A percentile compares a stretch with the other conserved stretches of the same genome.
These are phyloP conservation scores for Candida koratica DNA, from an alignment of 805 yeast species.

Conservation along the genomic window DNA sequence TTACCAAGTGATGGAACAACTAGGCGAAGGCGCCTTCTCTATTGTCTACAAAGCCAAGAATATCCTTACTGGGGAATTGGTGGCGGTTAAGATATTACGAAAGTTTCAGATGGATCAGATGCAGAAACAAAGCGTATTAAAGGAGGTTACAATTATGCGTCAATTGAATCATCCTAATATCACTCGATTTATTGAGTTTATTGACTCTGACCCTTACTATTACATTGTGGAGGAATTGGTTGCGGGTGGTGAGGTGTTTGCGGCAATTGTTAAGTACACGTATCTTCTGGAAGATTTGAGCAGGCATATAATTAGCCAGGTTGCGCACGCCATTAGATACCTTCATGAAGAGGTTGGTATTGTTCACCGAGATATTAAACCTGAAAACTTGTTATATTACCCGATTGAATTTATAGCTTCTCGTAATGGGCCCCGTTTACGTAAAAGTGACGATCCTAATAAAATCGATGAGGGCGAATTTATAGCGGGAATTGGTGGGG, in stretches of 20 bases:
- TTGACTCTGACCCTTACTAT: constrained; percentile 57
- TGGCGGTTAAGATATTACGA: constrained; percentile 60
- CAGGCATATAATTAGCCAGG: constrained; percentile 60
- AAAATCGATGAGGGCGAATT: constrained; percentile 89
- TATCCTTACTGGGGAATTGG: constrained; percentile 32
- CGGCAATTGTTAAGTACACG: constrained; percentile 62
- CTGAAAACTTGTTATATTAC: constrained; percentile 68
- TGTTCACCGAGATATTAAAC: constrained; percentile 81
- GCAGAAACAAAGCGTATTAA: constrained; percentile 65
- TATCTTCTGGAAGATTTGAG: constrained; percentile 63
- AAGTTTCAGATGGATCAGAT: constrained; percentile 62
- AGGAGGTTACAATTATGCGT: constrained; percentile 76
- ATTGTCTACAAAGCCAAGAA: constrained; percentile 62
- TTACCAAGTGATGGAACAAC: constrained; percentile 44
- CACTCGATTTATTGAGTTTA: constrained; percentile 60
- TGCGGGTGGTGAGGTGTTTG: constrained; percentile 74
- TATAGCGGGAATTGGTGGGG: constrained; percentile 79
- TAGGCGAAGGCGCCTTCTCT: constrained; percentile 85
- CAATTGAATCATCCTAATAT: constrained; percentile 61
- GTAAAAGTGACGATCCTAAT: constrained; percentile 66
- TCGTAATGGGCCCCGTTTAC: constrained; percentile 30
- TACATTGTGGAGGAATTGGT: constrained; percentile 70
- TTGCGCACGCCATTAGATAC: constrained; percentile 61
- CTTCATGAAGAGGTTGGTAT: constrained; percentile 71
- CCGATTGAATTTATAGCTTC: constrained; percentile 54